Evolutionary conservation across 352 stramenopile species (phyloP), one percentile per base, ranked within the genome.

Genomic region (Phytophthora pisi): DNA sequence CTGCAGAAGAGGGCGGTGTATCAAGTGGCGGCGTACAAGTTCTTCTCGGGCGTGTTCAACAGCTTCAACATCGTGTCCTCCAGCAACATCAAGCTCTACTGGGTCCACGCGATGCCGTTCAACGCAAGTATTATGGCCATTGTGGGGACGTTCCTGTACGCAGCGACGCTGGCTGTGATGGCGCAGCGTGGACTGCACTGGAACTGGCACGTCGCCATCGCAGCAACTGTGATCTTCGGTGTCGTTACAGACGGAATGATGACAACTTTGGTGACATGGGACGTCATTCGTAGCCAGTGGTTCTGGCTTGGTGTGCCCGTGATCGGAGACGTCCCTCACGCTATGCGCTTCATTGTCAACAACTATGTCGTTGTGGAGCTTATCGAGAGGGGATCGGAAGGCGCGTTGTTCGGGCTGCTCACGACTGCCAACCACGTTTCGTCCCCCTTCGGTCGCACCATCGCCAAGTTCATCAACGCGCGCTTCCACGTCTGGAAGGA

Each of bases 11-110:
- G 81, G 36, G 79, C 77, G 0, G 69, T 90, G 31, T 87, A 79
- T 56, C 79, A 90, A 62, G 67, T 89, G 11, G 74, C 71, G 9
- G 66, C 70, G 15, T 90, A 89, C 72, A 82, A 84, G 46, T 88
- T 90, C 70, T 84, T 87, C 60, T 79, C 73, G 6, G 74, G 63
- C 1, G 72, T 88, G 0, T 88, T 89, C 63, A 78, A 85, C 63
- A 84, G 61, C 62, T 88, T 89, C 51, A 87, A 83, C 58, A 81
- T 76, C 51, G 79, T 83, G 10, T 66, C 72, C 0, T 77, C 68
- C 3, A 79, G 72, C 34, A 78, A 84, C 53, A 81, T 87, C 58
- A 80, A 84, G 52, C 24, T 74, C 6, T 74, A 77, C 59, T 88
- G 79, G 81, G 77, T 81, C 15, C 81, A 88, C 24, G 78, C 77